Evolutionary conservation across 495 filamentous ascomycete species (phyloP), one percentile per base, ranked within the genome.

Genomic region (Chaetomidium leptoderma): DNA sequence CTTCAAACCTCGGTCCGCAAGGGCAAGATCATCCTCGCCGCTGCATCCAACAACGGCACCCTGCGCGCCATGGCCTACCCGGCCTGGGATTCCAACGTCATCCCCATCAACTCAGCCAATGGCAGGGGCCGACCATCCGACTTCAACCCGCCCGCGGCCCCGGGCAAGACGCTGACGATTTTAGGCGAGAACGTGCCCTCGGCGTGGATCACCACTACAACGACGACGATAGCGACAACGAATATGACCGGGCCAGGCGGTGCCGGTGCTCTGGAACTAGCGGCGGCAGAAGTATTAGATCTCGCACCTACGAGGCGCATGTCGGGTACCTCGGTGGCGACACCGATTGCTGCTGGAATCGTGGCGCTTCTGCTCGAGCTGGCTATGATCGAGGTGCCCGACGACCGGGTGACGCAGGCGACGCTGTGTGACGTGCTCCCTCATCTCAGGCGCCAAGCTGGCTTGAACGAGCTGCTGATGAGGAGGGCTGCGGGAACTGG

Each of bases 21-120:
- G 42, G 42, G 13, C 42, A 45, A 45, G 42, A 45, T 45, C 42
- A n/a, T 45, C 21, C 42, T 45, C 23, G 42, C 42, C 11, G 42
- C 42, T 6, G 42, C 42, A 6, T 45, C 42, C 42, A 45, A 45
- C 42, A 45, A 45, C 42, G 42, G 42, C 11, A 45, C 42, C 10
- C 42, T 45, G 21, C 23, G 42, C 23, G 10, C 42, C 42, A 45
- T 45, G 42, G 42, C 42, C 21, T 45, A 45, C 42, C 42, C 42
- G 42, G 42, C 42, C 7, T 45, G 42, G 42, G 42, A 45, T 9
- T 6, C 42, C 21, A 11, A 26, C 42, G 42, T 45, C 21, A 45
- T 45, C 42, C 21, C 42, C 21, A 27, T 45, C 42, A 45, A 45
- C 24, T 45, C 42, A 21, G 23, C 42, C 21, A 27, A 45, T 21